These are phyloP conservation scores for Colletotrichum gigasporum DNA, from an alignment of 2,329 filamentous ascomycete species.

Conservation along the genomic window DNA sequence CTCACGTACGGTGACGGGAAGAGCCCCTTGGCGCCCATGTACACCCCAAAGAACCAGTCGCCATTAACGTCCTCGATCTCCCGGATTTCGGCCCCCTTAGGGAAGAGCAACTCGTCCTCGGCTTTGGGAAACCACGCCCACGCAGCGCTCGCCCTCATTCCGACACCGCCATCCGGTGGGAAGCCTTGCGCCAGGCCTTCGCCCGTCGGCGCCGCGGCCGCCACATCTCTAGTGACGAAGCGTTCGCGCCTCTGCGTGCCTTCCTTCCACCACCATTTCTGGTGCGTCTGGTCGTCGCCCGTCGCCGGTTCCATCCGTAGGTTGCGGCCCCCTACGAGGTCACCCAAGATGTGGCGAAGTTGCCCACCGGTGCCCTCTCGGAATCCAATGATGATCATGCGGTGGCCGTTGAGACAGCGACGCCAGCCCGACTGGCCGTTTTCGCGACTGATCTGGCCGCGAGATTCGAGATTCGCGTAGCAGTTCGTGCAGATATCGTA, in stretches of 20 bases:
- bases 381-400: slow-evolving; percentile 85
- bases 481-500: slow-evolving; percentile 87
- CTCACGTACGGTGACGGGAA: slow-evolving; percentile 84
- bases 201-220: slow-evolving; percentile 50
- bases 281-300: slow-evolving; percentile 41
- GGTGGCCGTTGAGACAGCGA: slow-evolving; percentile 80
- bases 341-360: slow-evolving; percentile 72
- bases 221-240: slow-evolving; percentile 62
- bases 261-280: slow-evolving; percentile 63
- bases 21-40: slow-evolving; percentile 81
- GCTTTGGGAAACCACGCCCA: slow-evolving; percentile 82
- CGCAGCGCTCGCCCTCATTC: slow-evolving; percentile 68
- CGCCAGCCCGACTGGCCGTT: slow-evolving; percentile 87
- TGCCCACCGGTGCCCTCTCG: slow-evolving; percentile 74
- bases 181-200: slow-evolving; percentile 53
- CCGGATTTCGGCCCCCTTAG: slow-evolving; percentile 80
- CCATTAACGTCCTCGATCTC: slow-evolving; percentile 90
- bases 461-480: slow-evolving; percentile 74
- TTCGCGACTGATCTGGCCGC: slow-evolving; percentile 73
- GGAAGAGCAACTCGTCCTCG: slow-evolving; percentile 84
- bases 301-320: slow-evolving; percentile 68
- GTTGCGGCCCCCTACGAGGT: slow-evolving; percentile 80
- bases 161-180: slow-evolving; percentile 80
- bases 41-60: slow-evolving; percentile 89
- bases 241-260: slow-evolving; percentile 51